Conservation (phyloP, 495 filamentous ascomycete species). For the Neurospora sp. region DNA sequence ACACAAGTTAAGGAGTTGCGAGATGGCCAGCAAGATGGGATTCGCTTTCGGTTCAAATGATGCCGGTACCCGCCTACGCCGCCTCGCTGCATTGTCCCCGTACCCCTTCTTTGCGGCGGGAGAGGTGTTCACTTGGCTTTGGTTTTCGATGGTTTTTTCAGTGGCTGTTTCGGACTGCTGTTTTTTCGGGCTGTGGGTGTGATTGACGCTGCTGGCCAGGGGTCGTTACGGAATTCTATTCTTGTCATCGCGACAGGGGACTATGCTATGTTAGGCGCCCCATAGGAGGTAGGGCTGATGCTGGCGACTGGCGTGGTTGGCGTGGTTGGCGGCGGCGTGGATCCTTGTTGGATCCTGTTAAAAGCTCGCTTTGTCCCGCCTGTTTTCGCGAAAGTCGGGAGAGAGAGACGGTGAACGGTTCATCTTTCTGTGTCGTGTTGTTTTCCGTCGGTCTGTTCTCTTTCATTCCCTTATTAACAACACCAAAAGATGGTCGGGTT, state of each 20-base stretch:
- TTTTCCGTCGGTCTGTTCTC: neutral
- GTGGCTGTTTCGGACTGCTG: too few relatives aligned
- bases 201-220: neutral
- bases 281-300: neutral
- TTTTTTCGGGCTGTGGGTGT: neutral
- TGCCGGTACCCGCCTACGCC: neutral
- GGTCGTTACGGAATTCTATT: neutral
- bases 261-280: neutral
- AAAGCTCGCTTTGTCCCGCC: neutral
- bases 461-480: neutral
- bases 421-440: neutral
- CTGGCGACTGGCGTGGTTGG: neutral
- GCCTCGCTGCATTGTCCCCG: neutral
- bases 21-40: neutral
- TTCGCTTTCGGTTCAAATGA: neutral
- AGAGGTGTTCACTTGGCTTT: too few relatives aligned
- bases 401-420: neutral
- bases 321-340: neutral
- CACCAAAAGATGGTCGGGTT: conserved; percentile 11
- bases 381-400: neutral
- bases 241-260: neutral
- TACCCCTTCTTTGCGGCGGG: too few relatives aligned
- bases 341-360: neutral
- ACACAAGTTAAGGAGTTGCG: neutral
- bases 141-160: too few relatives aligned